Evolutionary conservation across 1,139 yeast species (phyloP).

Genomic region (Nakaseomyces nivariensis): DNA sequence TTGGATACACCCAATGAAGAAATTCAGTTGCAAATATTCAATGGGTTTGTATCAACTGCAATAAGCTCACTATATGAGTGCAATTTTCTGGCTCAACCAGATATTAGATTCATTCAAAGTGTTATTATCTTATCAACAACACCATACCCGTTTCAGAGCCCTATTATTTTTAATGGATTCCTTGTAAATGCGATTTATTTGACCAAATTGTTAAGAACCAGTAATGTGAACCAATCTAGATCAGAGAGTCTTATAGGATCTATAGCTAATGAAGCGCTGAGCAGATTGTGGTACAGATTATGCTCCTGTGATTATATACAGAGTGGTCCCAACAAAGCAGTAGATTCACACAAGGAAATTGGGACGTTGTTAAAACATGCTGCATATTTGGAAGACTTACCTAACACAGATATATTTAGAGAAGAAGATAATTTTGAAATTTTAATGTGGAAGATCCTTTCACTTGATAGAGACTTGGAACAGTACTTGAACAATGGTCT

Average conservation of each 20-base stretch:
- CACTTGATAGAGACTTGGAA: constrained; percentile 27
- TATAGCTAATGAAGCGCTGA: constrained; percentile 18
- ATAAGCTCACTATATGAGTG: constrained; percentile 2
- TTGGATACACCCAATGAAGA: neutral
- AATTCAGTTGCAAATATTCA: neutral
- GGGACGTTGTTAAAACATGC: constrained; percentile 24
- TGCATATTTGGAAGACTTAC: constrained; percentile 20
- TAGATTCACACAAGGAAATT: constrained; percentile 19
- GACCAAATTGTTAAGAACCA: constrained; percentile 18
- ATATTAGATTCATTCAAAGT: constrained; percentile 21
- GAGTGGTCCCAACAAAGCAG: constrained; percentile 17
- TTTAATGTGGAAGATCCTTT: constrained; percentile 24
- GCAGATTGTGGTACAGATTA: constrained; percentile 24
- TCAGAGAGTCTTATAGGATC: constrained; percentile 18
- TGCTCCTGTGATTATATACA: constrained; percentile 22
- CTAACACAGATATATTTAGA: constrained; percentile 20
- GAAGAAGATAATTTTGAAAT: constrained; percentile 25
- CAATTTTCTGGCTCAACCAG: constrained; percentile 18
- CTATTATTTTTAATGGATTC: constrained; percentile 13
- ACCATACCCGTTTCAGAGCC: constrained; percentile 11
- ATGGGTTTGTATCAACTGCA: neutral
- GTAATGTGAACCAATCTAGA: constrained; percentile 13
- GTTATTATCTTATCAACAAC: constrained; percentile 23
- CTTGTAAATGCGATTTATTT: constrained; percentile 19
- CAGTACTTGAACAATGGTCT: constrained; percentile 13